A percentile compares a stretch with the other conserved stretches of the same genome.
Conservation (phyloP, 2,329 filamentous ascomycete genomes). For the Simplicillium sp. region DNA sequence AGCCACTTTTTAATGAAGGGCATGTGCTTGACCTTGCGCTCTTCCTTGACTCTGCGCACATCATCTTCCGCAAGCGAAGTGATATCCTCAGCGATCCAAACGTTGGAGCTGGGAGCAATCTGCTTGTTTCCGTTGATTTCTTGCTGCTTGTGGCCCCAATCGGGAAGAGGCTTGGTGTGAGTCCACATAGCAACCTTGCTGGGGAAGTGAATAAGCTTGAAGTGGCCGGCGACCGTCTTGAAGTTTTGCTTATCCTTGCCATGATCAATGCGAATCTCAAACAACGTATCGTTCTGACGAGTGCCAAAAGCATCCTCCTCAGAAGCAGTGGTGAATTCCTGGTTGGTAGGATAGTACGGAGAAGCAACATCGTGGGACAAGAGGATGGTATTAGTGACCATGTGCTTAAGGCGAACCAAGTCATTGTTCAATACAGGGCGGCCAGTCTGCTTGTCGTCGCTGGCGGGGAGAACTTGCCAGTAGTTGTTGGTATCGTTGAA, state of each 20-base stretch:
- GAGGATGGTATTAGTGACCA: conserved; percentile 77
- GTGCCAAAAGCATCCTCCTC: conserved; percentile 62
- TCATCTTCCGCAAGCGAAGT: conserved; percentile 66
- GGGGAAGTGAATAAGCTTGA: conserved; percentile 90
- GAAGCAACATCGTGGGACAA: conserved; percentile 96
- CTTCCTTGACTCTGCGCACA: conserved; percentile 64
- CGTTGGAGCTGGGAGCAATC: conserved; percentile 75
- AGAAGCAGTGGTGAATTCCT: conserved; percentile 86
- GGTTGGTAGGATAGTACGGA: conserved; percentile 92
- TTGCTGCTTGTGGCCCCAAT: conserved; percentile 95
- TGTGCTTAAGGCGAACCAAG: conserved; percentile 73
- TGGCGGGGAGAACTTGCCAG: conserved; percentile 80
- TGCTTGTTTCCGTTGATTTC: conserved; percentile 99
- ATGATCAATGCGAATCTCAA: conserved; percentile 84
- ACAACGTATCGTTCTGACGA: conserved; percentile 81
- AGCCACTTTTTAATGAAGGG: conserved; percentile 93
- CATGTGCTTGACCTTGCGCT: conserved; percentile 70
- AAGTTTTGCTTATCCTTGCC: conserved; percentile 76
- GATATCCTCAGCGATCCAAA: conserved; percentile 91
- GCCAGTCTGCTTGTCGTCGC: conserved; percentile 47
- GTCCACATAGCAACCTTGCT: conserved; percentile 99
- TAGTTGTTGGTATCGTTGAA: conserved; percentile 99
- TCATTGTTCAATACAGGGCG: conserved; percentile 74
- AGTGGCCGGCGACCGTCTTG: conserved; percentile 83
- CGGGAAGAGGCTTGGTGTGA: conserved; percentile 85